Base-by-base conservation (phyloP, 208 protist species). In the Vickermania ingenoplastis region DNA sequence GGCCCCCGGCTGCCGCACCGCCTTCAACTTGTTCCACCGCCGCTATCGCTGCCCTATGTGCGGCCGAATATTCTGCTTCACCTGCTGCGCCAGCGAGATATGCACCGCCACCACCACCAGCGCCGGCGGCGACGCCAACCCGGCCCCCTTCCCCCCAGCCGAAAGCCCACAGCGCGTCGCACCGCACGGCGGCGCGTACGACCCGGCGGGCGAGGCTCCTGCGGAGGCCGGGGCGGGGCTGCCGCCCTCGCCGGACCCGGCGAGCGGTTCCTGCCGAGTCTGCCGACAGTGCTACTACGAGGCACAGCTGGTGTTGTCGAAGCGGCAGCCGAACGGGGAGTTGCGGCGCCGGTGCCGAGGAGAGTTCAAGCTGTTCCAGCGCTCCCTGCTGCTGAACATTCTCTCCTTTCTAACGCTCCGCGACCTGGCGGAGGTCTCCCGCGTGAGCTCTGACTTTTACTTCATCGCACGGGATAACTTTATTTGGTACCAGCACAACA, bases 401-500 rank as follows among this genome's bases (percentile, higher is more conserved):
- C 59, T 94, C 56, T 79, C 58, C 30, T 94, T 77, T 58, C 58
- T 94, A 2, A 63, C 65, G 27, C 72, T 86, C 51, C 55, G 36
- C 23, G 81, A 88, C 45, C 62, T 94, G 11, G 50, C 67, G 17
- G 80, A 77, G 36, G 65, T 75, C 21, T 72, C 83, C 21, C 59
- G 81, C 1, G 77, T 88, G 52, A 87, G 81, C 0, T 84, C 83
- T 22, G 86, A 94, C 64, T 89, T 94, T 58, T 94, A 94, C 55
- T 91, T 94, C 41, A 81, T 91, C 67, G 79, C 83, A 0, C 61
- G 79, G 11, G 83, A 94, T 65, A 94, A 94, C 54, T 31, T 89
- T 11, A 87, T 94, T 50, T 94, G 86, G 86, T 89, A 88, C 36
- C 78, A 86, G 56, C 83, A 91, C 68, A 94, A 94, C 62, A 85